Evolutionary conservation across 2,329 filamentous ascomycete genomes (phyloP).

Genomic region (Pleomassaria siparia): DNA sequence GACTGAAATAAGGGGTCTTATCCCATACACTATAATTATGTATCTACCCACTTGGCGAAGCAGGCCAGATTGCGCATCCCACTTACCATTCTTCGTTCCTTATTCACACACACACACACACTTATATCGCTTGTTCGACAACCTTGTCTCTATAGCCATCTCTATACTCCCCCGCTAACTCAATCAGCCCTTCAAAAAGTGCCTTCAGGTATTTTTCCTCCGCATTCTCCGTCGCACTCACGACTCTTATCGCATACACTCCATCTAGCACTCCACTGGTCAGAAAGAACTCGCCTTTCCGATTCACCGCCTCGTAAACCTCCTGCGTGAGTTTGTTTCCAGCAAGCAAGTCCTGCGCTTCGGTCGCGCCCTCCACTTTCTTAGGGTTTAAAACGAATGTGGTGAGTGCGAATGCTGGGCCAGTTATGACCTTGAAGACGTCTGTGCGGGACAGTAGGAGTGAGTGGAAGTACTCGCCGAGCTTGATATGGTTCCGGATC

Average conservation of each 20-base stretch:
- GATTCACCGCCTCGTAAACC: constrained; percentile 75
- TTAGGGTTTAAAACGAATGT: constrained; percentile 63
- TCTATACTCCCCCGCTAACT: constrained; percentile 58
- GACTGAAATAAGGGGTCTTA: no score
- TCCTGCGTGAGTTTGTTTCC: constrained; percentile 70
- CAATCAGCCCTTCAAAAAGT: constrained; percentile 74
- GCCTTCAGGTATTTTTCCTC: constrained; percentile 72
- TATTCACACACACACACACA: no score
- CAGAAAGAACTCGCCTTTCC: constrained; percentile 75
- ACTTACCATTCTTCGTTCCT: no score
- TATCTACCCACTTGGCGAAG: no score
- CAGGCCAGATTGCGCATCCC: no score
- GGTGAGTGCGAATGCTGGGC: constrained; percentile 77
- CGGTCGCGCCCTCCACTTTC: constrained; percentile 11
- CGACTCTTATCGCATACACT: constrained; percentile 77
- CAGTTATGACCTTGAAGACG: constrained; percentile 74
- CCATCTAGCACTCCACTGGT: constrained; percentile 75
- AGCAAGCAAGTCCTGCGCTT: constrained; percentile 51
- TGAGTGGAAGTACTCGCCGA: constrained; percentile 70
- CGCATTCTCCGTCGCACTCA: constrained; percentile 69
- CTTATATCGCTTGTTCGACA: not conserved
- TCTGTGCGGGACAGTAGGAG: constrained; percentile 63
- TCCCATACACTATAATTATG: no score
- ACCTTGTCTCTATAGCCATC: not conserved
- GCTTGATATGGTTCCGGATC: constrained; percentile 66